Evolutionary conservation across 805 yeast species (phyloP), one percentile per base, ranked within the genome.

Genomic region (Kodamaea restingae): DNA sequence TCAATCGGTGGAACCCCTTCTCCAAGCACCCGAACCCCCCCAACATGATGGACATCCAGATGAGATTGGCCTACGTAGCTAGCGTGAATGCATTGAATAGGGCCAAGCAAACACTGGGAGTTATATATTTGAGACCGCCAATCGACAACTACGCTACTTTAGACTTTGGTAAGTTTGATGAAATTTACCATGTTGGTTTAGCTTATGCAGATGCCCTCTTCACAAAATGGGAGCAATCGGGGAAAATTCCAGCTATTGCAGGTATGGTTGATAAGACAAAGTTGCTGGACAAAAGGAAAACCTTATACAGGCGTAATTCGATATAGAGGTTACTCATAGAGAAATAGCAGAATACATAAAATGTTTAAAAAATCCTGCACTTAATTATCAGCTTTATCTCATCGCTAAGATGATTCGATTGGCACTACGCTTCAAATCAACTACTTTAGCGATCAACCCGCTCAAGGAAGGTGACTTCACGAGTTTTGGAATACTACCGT

Each of bases 1-100:
- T 87, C 41, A 88, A 88, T 60, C 70, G 95, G 35, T 78, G 90
- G 80, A 91, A 93, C 54, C 95, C 96, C 5, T 90, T 91, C 53
- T 85, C 96, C 0, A 68, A 71, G 9, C 83, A 83, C 50, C 95
- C 97, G 3, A 83, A 84, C 56, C 85, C 88, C 4, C 98, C 98
- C 3, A 85, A 84, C 39, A 80, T 93, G 85, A 88, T 96, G 48
- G 98, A 91, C 55, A 88, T 91, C 43, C 98, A 91, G 63, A 75
- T 88, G 67, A 71, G 98, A 41, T 67, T 91, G 44, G 96, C 97
- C 0, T 91, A 93, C 58, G 98, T 91, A 28, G 86, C 96, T 0
- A 86, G 96, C 37, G 98, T 91, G 1, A 85, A 86, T 61, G 97
- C 97, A 0, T 65, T 93, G 35, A 96, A 91, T 52, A 71, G 75